A percentile compares a stretch with the other conserved stretches of the same genome.
Evolutionary conservation across 169 alveolate species (phyloP).

Genomic region (Plasmodium yoelii): DNA sequence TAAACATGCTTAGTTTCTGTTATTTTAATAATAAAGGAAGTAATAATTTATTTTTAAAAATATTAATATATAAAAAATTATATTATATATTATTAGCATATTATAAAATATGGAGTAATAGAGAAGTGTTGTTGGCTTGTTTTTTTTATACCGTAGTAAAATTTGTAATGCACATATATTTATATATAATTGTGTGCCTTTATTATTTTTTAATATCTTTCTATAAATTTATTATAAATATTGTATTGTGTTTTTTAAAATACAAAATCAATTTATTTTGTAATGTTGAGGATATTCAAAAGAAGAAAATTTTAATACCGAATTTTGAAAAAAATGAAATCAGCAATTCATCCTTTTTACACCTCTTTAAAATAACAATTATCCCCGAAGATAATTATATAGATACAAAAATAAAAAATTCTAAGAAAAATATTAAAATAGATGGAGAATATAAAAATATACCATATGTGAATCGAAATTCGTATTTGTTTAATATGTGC

Average conservation of each 20-base stretch:
- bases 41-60: too few species aligned
- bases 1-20: too few species aligned
- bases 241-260: slow-evolving; percentile 5
- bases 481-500: not conserved
- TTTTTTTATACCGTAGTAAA: not conserved
- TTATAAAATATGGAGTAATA: not conserved
- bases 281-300: slow-evolving; percentile 3
- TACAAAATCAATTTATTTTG: not conserved
- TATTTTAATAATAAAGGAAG: too few species aligned
- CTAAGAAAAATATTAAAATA: not conserved
- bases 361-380: not conserved
- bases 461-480: not conserved
- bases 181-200: not conserved
- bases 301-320: not conserved
- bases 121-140: not conserved
- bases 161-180: not conserved
- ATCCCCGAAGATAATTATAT: not conserved
- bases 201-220: slow-evolving; percentile 1
- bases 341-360: not conserved
- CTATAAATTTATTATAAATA: slow-evolving; percentile 11
- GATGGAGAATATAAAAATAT: not conserved
- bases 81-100: not conserved
- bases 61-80: not conserved
- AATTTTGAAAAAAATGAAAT: slow-evolving; percentile 1
- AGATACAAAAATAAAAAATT: not conserved